Base-by-base conservation (phyloP, 1,139 yeast species). In the Saccharomycopsis hybrid region DNA sequence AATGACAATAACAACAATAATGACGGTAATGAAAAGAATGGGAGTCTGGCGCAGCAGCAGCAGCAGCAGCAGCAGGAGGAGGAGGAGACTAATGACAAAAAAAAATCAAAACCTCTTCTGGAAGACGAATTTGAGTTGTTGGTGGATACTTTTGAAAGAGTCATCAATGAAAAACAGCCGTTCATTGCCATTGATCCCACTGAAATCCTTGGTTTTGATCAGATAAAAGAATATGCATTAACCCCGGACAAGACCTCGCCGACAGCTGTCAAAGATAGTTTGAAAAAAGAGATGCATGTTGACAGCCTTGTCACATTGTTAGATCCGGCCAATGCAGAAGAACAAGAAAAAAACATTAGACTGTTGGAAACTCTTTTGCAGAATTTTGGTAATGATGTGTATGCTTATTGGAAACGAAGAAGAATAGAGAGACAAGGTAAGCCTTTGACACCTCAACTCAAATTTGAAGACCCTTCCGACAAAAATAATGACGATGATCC, bases 401-500 rank as follows among this genome's bases (percentile, higher is more conserved):
- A 92, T 66, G 78, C 81, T 5, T 94, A 90, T 65, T 92, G 96
- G 95, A 82, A 77, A 57, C 59, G 61, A 13, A 74, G 98, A 52
- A 85, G 90, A 63, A 73, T 89, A 28, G 78, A 69, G 46, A 73
- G 89, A 52, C 70, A 73, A 33, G 97, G 97, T 32, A 77, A 77
- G 59, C 66, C 84, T 8, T 77, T 94, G 40, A 77, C 79, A 59
- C 96, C 97, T 1, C 66, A 73, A 7, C 71, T 94, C 46, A 85
- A 83, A 63, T 89, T 86, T 62, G 97, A 90, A 67, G 94, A 87
- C 59, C 88, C 87, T 24, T 80, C 78, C 51, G 96, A 89, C 57
- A 86, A 87, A 60, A 97, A 90, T 61, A 48, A 44, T 31, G 98
- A 92, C 61, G 80, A 78, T 54, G 97, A 92, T 65, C 97, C 99